Percentiles rank a stretch among this genome's conserved stretches.
These are phyloP conservation scores for Ganoderma multipileum DNA, from an alignment of 1,284 basidiomycete genomes.

Conservation along the genomic window DNA sequence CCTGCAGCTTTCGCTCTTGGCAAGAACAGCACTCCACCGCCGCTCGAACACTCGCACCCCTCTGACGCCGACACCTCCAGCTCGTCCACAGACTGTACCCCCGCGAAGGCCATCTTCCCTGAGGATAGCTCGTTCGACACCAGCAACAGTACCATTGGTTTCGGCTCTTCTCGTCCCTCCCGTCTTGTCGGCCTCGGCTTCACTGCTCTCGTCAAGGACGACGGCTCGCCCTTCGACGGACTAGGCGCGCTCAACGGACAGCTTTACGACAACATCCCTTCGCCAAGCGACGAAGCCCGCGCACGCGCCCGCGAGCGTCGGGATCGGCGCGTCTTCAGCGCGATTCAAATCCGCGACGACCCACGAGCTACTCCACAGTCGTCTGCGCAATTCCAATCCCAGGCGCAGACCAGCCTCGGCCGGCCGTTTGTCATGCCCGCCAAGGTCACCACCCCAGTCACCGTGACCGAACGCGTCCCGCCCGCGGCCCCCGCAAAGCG, in stretches of 20 bases:
- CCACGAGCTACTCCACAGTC: background rate
- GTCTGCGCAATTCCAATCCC: background rate
- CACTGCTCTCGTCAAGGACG: conserved; percentile 29
- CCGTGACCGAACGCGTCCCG: conserved; percentile 3
- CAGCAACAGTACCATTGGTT: background rate
- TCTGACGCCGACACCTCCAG: conserved; percentile 15
- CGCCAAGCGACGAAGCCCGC: conserved; percentile 19
- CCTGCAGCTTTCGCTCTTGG: conserved; percentile 1
- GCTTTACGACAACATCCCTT: conserved; percentile 2
- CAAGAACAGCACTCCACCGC: conserved; percentile 24
- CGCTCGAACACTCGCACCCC: conserved; percentile 21
- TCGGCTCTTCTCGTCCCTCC: conserved; percentile 2
- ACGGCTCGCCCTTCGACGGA: conserved; percentile 35
- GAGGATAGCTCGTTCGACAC: background rate
- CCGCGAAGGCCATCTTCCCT: conserved; percentile 1
- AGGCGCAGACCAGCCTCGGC: background rate
- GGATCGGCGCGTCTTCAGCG: conserved; percentile 7
- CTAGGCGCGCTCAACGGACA: conserved; percentile 30
- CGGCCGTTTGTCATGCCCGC: background rate
- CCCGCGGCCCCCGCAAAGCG: conserved; percentile 8
- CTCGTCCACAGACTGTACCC: background rate
- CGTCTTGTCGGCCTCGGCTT: conserved; percentile 34
- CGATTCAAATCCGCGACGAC: background rate
- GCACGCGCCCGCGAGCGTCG: conserved; percentile 8
- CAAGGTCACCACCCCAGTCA: conserved; percentile 7